These are phyloP conservation scores for Ceratobasidium sp. DNA, from an alignment of 1,284 basidiomycete genomes.

Conservation along the genomic window DNA sequence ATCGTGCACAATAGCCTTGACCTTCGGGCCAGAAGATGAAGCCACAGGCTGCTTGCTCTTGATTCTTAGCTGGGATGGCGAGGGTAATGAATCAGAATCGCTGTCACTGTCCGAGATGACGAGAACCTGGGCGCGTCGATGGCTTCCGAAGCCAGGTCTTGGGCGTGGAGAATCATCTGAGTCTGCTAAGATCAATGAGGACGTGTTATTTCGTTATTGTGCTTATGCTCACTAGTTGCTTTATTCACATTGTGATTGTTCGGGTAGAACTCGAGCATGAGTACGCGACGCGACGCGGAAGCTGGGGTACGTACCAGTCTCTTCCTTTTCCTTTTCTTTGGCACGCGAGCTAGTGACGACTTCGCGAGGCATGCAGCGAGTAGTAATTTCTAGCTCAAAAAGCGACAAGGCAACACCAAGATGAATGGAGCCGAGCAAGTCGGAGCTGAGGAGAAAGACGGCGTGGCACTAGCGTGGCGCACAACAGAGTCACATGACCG, in stretches of 20 bases:
- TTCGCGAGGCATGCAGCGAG: slow-evolving; percentile 22
- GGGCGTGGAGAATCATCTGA: slow-evolving; percentile 15
- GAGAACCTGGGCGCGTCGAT: slow-evolving; percentile 11
- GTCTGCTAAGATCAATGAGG: no score
- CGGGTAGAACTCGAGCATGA: not conserved
- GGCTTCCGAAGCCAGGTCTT: slow-evolving; percentile 3
- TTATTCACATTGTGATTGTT: not conserved
- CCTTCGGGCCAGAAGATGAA: not conserved
- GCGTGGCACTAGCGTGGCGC: slow-evolving; percentile 7
- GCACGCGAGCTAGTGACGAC: not conserved
- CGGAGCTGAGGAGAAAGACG: not conserved
- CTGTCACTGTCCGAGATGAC: slow-evolving; percentile 36
- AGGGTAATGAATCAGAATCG: slow-evolving; percentile 24
- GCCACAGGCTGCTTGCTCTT: not conserved
- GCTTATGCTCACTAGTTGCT: no score
- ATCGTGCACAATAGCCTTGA: not conserved
- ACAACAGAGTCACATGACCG: slow-evolving; percentile 36
- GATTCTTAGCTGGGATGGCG: not conserved
- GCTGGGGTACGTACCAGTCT: not conserved
- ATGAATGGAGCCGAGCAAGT: not conserved
- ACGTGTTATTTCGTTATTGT: no score
- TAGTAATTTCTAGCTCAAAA: not conserved
- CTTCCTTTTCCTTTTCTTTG: not conserved
- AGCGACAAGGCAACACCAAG: not conserved
- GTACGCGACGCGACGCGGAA: not conserved